Conservation (phyloP, 306 rosid genomes). For the Datisca glomerata region DNA sequence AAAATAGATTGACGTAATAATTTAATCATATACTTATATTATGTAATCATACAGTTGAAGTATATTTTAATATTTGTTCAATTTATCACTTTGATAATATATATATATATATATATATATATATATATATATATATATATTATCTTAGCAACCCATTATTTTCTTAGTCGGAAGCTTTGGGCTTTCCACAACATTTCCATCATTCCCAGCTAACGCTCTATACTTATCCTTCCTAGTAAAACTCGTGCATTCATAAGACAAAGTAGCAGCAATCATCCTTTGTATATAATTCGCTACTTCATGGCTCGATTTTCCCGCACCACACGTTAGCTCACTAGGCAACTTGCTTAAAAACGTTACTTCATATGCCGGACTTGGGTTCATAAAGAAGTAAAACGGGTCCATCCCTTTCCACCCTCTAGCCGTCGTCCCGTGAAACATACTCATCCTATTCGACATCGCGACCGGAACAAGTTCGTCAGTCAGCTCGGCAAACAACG, state of each 20-base stretch:
- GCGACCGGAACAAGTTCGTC: slow-evolving; percentile 85
- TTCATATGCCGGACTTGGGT: slow-evolving; percentile 73
- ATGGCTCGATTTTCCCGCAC: slow-evolving; percentile 48
- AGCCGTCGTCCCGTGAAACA: slow-evolving; percentile 89
- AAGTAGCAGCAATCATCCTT: slow-evolving; percentile 50
- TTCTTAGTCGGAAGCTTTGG: slow-evolving; percentile 20
- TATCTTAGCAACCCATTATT: slow-evolving; percentile 60
- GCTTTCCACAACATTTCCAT: slow-evolving; percentile 47
- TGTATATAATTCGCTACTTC: slow-evolving; percentile 90
- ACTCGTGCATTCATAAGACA: slow-evolving; percentile 62
- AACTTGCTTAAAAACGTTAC: slow-evolving; percentile 60
- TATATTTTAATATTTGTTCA: no score
- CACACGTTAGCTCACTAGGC: slow-evolving; percentile 48
- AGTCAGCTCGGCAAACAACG: slow-evolving; percentile 57
- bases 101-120: no score
- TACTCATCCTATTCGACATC: slow-evolving; percentile 71
- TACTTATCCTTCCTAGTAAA: slow-evolving; percentile 78
- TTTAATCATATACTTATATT: no score
- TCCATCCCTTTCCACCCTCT: slow-evolving; percentile 94
- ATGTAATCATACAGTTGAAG: no score
- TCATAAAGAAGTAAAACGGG: slow-evolving; percentile 86
- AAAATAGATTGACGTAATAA: no score
- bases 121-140: no score
- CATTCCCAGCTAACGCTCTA: slow-evolving; percentile 69
- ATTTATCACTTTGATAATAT: no score